Percentiles rank a stretch among this genome's conserved stretches.
These are phyloP conservation scores for Debaryomyces prosopidis DNA, from an alignment of 805 yeast genomes.

Conservation along the genomic window DNA sequence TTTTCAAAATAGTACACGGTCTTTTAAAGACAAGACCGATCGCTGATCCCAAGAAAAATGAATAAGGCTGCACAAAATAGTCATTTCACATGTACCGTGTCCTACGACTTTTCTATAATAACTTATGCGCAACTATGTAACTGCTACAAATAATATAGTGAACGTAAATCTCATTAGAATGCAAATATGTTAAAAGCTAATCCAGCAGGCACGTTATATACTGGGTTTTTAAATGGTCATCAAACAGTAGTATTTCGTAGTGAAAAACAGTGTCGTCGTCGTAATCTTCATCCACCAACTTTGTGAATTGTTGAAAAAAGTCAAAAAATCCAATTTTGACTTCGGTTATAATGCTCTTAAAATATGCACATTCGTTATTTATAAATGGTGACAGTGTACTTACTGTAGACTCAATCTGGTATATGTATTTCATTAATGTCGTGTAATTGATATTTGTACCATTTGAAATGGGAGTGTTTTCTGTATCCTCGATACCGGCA, in stretches of 20 bases:
- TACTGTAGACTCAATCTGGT: conserved; percentile 7
- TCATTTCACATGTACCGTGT: neutral
- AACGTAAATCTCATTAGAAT: neutral
- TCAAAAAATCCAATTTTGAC: conserved; percentile 10
- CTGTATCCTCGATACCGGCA: neutral
- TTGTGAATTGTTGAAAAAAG: conserved; percentile 8
- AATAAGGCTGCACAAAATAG: neutral
- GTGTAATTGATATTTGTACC: neutral
- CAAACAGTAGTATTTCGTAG: conserved; percentile 16
- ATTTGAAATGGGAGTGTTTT: neutral
- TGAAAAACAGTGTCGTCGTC: conserved; percentile 5
- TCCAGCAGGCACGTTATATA: neutral
- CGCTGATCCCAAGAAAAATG: neutral
- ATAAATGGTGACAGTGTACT: conserved; percentile 7
- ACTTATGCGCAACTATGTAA: neutral
- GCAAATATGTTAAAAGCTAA: neutral
- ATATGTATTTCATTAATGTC: conserved; percentile 2
- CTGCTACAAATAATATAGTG: neutral
- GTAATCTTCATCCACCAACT: neutral
- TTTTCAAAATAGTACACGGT: conserved; percentile 4
- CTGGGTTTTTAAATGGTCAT: conserved; percentile 13
- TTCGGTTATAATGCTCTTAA: conserved; percentile 7
- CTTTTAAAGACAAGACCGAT: neutral
- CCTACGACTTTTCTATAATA: neutral
- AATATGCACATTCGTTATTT: conserved; percentile 8